These are phyloP conservation scores for Tulasnella sp. DNA, from an alignment of 768 basidiomycete species.

Conservation along the genomic window DNA sequence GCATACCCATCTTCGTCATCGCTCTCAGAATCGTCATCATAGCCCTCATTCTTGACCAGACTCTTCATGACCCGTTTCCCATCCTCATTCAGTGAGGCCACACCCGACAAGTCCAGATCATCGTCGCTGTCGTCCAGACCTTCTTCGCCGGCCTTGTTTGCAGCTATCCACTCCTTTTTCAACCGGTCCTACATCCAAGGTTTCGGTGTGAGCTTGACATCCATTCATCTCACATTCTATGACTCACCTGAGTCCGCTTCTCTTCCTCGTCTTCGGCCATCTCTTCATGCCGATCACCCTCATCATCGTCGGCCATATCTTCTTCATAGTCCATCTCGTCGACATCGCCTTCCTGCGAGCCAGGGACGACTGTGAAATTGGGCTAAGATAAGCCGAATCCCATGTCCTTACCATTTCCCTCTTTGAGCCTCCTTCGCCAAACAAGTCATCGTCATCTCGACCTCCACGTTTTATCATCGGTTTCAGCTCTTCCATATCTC, in stretches of 20 bases:
- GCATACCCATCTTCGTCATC: conserved; percentile 68
- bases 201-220: neutral
- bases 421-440: conserved; percentile 61
- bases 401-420: conserved; percentile 32
- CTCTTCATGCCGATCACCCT: conserved; percentile 53
- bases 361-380: neutral
- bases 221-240: neutral
- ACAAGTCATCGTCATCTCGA: conserved; percentile 40
- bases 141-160: conserved; percentile 62
- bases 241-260: conserved; percentile 62
- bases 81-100: conserved; percentile 51
- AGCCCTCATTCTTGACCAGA: conserved; percentile 63
- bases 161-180: conserved; percentile 68
- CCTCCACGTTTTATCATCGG: neutral
- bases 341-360: conserved; percentile 49
- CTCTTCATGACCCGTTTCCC: conserved; percentile 78
- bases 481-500: neutral
- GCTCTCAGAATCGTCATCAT: conserved; percentile 47
- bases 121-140: conserved; percentile 68
- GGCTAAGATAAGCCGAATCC: conserved; percentile 19
- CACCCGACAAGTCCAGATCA: conserved; percentile 28
- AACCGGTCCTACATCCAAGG: conserved; percentile 66
- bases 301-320: conserved; percentile 81
- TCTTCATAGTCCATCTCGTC: conserved; percentile 78
- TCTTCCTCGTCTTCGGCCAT: conserved; percentile 68